Evolutionary conservation across 2,329 filamentous ascomycete species (phyloP).

Genomic region (Aspergillus ochraceus): DNA sequence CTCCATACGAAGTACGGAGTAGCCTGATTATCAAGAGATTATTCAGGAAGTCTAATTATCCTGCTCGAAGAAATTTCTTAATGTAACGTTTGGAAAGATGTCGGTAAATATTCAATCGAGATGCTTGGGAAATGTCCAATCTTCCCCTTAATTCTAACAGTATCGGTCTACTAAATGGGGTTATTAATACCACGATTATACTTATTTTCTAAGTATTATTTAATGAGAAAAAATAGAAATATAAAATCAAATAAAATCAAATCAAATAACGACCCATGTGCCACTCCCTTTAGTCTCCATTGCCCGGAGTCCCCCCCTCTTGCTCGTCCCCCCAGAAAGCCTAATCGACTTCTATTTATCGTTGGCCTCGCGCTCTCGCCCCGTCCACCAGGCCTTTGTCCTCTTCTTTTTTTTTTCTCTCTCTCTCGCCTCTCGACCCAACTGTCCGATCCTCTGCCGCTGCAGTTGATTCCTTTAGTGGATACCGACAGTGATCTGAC

Average conservation of each 20-base stretch:
- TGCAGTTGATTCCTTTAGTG: constrained; percentile 11
- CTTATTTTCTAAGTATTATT: neutral
- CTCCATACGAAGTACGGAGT: too few species aligned
- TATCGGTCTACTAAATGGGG: neutral
- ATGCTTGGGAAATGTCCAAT: too few species aligned
- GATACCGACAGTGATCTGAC: constrained; percentile 17
- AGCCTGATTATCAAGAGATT: too few species aligned
- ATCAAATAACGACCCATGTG: constrained; percentile 9
- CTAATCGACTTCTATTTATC: constrained; percentile 22
- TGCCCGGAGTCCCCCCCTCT: constrained; percentile 12
- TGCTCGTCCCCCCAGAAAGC: constrained; percentile 19
- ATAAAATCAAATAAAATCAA: constrained; percentile 1
- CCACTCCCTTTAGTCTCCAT: constrained; percentile 9
- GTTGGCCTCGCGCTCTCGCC: constrained; percentile 5
- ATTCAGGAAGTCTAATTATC: too few species aligned
- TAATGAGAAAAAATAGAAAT: neutral
- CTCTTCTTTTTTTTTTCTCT: neutral
- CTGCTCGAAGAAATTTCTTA: too few species aligned
- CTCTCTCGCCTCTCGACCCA: neutral
- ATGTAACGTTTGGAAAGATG: too few species aligned
- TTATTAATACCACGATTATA: neutral
- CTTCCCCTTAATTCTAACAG: too few species aligned
- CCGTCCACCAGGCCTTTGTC: too few species aligned
- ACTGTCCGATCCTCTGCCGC: neutral
- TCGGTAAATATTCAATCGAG: too few species aligned